A percentile compares a stretch with the other conserved stretches of the same genome.
phyloP scores from a whole-genome alignment of 2,329 filamentous ascomycete genomes.

The Colletotrichum melonis region DNA sequence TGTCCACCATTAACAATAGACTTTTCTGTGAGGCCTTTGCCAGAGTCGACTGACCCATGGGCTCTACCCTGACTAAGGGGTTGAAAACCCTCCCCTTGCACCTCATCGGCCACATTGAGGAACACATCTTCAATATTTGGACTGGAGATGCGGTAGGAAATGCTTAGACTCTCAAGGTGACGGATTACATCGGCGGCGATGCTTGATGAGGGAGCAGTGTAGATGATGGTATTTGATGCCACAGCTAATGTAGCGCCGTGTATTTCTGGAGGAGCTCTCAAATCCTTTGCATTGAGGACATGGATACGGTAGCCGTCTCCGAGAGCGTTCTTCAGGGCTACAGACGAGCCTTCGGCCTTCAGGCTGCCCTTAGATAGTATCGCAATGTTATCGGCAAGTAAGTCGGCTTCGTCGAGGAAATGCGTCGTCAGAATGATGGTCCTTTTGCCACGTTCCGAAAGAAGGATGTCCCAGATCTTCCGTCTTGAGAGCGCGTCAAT shows the following conservation, averaged over 20 bases:
- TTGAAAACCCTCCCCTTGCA: slow-evolving; percentile 56
- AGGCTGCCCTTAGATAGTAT: slow-evolving; percentile 76
- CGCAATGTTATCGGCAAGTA: slow-evolving; percentile 77
- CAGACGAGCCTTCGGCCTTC: slow-evolving; percentile 75
- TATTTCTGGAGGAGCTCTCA: slow-evolving; percentile 61
- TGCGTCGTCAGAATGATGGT: slow-evolving; percentile 80
- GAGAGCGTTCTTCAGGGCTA: slow-evolving; percentile 74
- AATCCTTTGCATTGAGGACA: slow-evolving; percentile 53
- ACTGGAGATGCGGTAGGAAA: slow-evolving; percentile 88
- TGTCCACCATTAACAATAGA: slow-evolving; percentile 36
- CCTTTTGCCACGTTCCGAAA: slow-evolving; percentile 73
- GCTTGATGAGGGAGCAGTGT: slow-evolving; percentile 75
- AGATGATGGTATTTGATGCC: slow-evolving; percentile 79
- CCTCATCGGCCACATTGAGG: slow-evolving; percentile 84
- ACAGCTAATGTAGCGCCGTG: slow-evolving; percentile 66
- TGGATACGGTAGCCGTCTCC: slow-evolving; percentile 57
- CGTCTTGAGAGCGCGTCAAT: slow-evolving; percentile 76
- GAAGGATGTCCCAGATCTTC: slow-evolving; percentile 66
- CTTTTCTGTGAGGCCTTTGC: slow-evolving; percentile 39
- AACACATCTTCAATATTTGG: slow-evolving; percentile 96
- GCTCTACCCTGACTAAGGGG: not conserved
- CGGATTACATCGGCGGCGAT: slow-evolving; percentile 79
- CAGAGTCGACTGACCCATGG: not conserved
- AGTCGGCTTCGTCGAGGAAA: slow-evolving; percentile 81
- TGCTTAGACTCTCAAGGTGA: slow-evolving; percentile 71